Evolutionary conservation across 2,329 filamentous ascomycete genomes (phyloP).

Genomic region (Aspergillus calidoustus): DNA sequence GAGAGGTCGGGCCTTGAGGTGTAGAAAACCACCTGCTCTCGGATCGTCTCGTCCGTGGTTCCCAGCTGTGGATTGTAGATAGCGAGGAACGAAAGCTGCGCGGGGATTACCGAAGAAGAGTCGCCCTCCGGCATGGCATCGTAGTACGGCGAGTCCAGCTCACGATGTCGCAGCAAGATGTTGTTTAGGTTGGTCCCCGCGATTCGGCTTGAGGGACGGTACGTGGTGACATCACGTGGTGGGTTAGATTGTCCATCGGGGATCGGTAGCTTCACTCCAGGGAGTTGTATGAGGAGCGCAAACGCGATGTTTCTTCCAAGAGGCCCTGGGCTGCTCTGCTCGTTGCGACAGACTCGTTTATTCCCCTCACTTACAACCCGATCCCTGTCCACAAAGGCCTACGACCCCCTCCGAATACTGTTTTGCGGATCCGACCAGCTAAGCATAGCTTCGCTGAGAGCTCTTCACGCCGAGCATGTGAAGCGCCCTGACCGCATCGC

Average conservation of each 20-base stretch:
- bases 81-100: conserved; percentile 85
- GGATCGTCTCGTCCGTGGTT: conserved; percentile 71
- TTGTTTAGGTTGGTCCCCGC: conserved; percentile 11
- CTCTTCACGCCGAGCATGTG: conserved; percentile 66
- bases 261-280: conserved; percentile 21
- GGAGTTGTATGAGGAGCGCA: neutral
- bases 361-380: conserved; percentile 23
- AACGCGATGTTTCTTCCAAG: conserved; percentile 33
- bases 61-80: conserved; percentile 92
- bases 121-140: conserved; percentile 47
- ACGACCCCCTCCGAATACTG: conserved; percentile 74
- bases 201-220: conserved; percentile 25
- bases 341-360: conserved; percentile 25
- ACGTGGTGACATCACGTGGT: conserved; percentile 40
- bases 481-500: conserved; percentile 61
- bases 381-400: conserved; percentile 36
- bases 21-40: conserved; percentile 92
- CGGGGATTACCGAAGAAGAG: conserved; percentile 63
- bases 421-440: conserved; percentile 96
- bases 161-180: conserved; percentile 19
- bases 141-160: conserved; percentile 20
- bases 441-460: conserved; percentile 76
- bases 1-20: conserved; percentile 58
- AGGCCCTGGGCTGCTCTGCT: conserved; percentile 27
- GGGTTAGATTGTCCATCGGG: conserved; percentile 6